Evolutionary conservation across 2,329 filamentous ascomycete genomes (phyloP).

Genomic region (Penicillium aurantiogriseum): DNA sequence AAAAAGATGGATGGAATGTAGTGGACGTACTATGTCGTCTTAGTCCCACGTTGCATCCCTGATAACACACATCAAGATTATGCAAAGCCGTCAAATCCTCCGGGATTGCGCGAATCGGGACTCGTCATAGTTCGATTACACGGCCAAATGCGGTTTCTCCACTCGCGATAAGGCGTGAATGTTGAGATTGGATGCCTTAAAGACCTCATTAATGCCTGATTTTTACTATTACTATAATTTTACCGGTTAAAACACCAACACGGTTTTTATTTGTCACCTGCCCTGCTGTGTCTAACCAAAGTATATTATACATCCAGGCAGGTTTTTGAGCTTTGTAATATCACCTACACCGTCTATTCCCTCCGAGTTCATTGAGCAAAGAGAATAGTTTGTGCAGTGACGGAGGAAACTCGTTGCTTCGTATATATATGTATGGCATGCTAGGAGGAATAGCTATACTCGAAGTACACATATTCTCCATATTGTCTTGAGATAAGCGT

Average conservation of each 20-base stretch:
- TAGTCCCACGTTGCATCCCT: not conserved
- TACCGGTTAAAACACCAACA: no score
- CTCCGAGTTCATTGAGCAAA: not conserved
- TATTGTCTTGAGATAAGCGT: not conserved
- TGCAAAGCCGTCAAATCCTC: not conserved
- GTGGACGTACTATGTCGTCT: not conserved
- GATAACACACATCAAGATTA: not conserved
- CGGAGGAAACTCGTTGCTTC: not conserved
- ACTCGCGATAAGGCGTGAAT: constrained; percentile 1
- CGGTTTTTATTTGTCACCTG: no score
- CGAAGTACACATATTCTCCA: not conserved
- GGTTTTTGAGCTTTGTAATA: not conserved
- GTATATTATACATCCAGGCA: no score
- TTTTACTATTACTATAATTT: no score
- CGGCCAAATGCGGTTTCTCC: not conserved
- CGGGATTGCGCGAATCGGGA: not conserved
- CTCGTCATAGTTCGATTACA: constrained; percentile 1
- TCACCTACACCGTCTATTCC: not conserved
- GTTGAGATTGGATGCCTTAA: not conserved
- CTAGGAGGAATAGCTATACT: not conserved
- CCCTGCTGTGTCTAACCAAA: no score
- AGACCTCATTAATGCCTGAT: not conserved
- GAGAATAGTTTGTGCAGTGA: not conserved
- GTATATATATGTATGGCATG: not conserved
- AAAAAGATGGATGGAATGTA: not conserved